A percentile compares a stretch with the other conserved stretches of the same genome.
These are phyloP conservation scores for Aspergillus caelatus DNA, from an alignment of 2,329 filamentous ascomycete genomes.

Conservation along the genomic window DNA sequence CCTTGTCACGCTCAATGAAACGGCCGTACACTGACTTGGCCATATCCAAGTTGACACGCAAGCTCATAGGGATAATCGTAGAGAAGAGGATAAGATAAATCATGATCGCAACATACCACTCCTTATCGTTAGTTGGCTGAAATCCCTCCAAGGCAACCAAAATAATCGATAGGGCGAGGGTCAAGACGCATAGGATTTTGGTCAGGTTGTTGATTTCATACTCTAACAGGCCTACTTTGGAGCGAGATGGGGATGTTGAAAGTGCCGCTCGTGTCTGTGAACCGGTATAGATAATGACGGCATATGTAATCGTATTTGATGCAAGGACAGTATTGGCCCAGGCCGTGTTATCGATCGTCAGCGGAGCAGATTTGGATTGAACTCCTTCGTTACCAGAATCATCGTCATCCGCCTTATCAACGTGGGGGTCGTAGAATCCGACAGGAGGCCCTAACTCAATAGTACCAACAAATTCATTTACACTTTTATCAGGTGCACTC, in stretches of 20 bases:
- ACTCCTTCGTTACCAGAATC: slow-evolving; percentile 23
- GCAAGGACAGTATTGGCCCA: slow-evolving; percentile 98
- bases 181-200: slow-evolving; percentile 91
- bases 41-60: slow-evolving; percentile 95
- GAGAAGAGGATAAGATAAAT: slow-evolving; percentile 98
- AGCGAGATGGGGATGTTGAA: slow-evolving; percentile 87
- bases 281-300: slow-evolving; percentile 91
- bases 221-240: slow-evolving; percentile 90
- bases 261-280: slow-evolving; percentile 91
- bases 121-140: slow-evolving; percentile 53
- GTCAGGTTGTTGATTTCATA: slow-evolving; percentile 96
- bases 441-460: slow-evolving; percentile 70
- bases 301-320: slow-evolving; percentile 84
- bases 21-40: slow-evolving; percentile 95
- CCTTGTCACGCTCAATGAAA: slow-evolving; percentile 89
- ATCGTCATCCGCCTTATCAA: slow-evolving; percentile 34
- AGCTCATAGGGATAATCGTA: slow-evolving; percentile 96
- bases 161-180: slow-evolving; percentile 80
- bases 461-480: slow-evolving; percentile 94
- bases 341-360: slow-evolving; percentile 95
- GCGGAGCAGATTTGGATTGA: slow-evolving; percentile 63
- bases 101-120: slow-evolving; percentile 97
- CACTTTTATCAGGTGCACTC: slow-evolving; percentile 87
- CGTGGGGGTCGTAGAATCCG: slow-evolving; percentile 49
- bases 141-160: slow-evolving; percentile 88